Evolutionary conservation across 768 basidiomycete genomes (phyloP).

Genomic region (Tephrocybe rancida): DNA sequence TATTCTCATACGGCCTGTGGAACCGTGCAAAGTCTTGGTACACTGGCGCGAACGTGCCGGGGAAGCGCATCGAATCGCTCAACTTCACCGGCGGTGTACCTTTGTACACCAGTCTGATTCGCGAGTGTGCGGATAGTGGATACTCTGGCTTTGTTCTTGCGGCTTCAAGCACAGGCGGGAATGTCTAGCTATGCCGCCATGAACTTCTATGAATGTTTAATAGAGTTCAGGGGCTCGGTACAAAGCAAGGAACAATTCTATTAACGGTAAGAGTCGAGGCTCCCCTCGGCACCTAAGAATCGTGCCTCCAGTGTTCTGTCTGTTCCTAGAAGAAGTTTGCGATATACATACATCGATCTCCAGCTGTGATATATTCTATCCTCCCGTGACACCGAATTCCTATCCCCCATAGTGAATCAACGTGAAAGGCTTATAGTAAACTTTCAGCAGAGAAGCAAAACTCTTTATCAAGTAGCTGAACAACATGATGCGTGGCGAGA

Average conservation of each 20-base stretch:
- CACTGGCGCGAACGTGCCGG: slow-evolving; percentile 26
- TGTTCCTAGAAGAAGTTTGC: background rate
- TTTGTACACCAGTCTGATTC: slow-evolving; percentile 17
- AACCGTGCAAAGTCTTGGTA: slow-evolving; percentile 27
- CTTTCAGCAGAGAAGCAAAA: too few relatives aligned
- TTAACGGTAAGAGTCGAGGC: background rate
- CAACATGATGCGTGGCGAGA: background rate
- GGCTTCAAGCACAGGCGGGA: background rate
- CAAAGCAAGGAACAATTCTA: background rate
- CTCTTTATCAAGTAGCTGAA: background rate
- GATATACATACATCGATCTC: too few relatives aligned
- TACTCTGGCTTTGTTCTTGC: slow-evolving; percentile 15
- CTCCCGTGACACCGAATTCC: too few relatives aligned
- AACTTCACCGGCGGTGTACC: slow-evolving; percentile 26
- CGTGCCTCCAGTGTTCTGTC: background rate
- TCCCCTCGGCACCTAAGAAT: too few relatives aligned
- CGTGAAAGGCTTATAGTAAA: too few relatives aligned
- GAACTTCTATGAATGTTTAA: slow-evolving; percentile 3
- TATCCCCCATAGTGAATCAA: too few relatives aligned
- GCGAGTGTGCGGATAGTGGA: slow-evolving; percentile 19
- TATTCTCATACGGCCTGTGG: slow-evolving; percentile 15
- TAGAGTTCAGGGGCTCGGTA: background rate
- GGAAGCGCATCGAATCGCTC: slow-evolving; percentile 22
- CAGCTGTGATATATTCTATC: too few relatives aligned
- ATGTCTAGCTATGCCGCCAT: background rate